Conservation (phyloP, 2,329 filamentous ascomycete species). For the Drechslerella dactyloides region DNA sequence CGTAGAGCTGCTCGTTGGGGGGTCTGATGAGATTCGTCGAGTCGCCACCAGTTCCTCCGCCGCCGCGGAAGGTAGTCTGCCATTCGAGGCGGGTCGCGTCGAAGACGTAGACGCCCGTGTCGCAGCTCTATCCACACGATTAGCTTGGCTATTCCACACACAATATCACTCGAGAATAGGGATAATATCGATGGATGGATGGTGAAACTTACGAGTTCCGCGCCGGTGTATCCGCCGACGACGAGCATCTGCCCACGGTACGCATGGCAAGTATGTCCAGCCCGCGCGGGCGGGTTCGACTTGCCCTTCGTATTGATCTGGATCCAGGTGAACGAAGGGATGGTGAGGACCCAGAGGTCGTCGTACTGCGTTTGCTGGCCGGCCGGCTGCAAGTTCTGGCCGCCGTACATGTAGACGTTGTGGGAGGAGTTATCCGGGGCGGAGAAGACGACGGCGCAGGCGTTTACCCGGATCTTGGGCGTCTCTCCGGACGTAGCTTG, state of each 20-base stretch:
- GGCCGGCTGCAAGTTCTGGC: constrained; percentile 73
- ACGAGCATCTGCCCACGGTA: constrained; percentile 83
- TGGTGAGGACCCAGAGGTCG: constrained; percentile 78
- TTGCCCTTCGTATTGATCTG: constrained; percentile 65
- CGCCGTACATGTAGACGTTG: constrained; percentile 79
- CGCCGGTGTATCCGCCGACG: constrained; percentile 73
- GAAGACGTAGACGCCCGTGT: constrained; percentile 75
- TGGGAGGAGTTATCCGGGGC: constrained; percentile 76
- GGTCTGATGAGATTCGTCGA: constrained; percentile 65
- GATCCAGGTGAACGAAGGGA: constrained; percentile 83
- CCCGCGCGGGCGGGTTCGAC: constrained; percentile 65
- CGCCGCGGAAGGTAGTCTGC: constrained; percentile 73
- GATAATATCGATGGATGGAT: background rate
- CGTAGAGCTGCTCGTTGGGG: constrained; percentile 69
- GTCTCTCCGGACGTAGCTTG: constrained; percentile 70
- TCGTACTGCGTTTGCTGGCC: constrained; percentile 68
- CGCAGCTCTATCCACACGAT: constrained; percentile 64
- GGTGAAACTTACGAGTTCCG: constrained; percentile 56
- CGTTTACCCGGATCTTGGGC: constrained; percentile 68
- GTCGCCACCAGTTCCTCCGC: constrained; percentile 64
- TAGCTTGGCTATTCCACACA: background rate
- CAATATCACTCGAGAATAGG: no score
- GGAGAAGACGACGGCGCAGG: constrained; percentile 74
- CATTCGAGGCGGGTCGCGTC: constrained; percentile 74
- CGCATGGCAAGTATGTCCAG: constrained; percentile 76